A percentile compares a stretch with the other conserved stretches of the same genome.
These are phyloP conservation scores for Hericium erinaceus DNA, from an alignment of 768 basidiomycete species.

Conservation along the genomic window DNA sequence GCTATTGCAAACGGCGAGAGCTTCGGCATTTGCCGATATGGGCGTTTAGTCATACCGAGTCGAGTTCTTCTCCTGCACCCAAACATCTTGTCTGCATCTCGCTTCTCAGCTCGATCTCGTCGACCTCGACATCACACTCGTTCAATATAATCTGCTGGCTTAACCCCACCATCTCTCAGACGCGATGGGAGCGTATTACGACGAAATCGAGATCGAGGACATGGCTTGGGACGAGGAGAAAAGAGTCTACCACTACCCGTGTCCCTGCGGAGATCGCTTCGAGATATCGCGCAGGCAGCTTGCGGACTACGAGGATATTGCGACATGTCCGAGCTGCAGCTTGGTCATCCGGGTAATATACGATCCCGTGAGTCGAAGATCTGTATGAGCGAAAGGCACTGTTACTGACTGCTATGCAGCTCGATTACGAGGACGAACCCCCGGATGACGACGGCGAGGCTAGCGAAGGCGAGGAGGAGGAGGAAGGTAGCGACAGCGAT, in stretches of 20 bases:
- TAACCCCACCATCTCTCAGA: not conserved
- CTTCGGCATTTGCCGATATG: no score
- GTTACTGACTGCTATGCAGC: slow-evolving; percentile 29
- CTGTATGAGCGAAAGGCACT: not conserved
- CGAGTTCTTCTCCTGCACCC: no score
- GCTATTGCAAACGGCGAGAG: no score
- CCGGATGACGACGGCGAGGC: slow-evolving; percentile 33
- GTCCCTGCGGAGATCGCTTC: slow-evolving; percentile 96
- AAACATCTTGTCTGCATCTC: no score
- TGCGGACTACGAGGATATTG: slow-evolving; percentile 84
- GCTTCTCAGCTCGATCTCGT: no score
- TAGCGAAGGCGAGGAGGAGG: slow-evolving; percentile 16
- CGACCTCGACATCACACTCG: not conserved
- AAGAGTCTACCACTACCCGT: slow-evolving; percentile 89
- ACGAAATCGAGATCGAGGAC: slow-evolving; percentile 96
- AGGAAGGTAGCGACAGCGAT: slow-evolving; percentile 13
- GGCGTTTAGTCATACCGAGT: no score
- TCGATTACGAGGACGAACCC: slow-evolving; percentile 79
- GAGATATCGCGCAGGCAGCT: slow-evolving; percentile 86
- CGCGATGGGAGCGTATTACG: slow-evolving; percentile 80
- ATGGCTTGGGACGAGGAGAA: slow-evolving; percentile 85
- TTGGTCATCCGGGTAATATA: slow-evolving; percentile 87
- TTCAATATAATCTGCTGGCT: not conserved
- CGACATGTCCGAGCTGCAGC: slow-evolving; percentile 94
- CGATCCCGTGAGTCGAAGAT: slow-evolving; percentile 67